Percentiles rank a stretch among this genome's conserved stretches.
phyloP scores from a whole-genome alignment of 495 filamentous ascomycete species.

The Lentithecium fluviatile region DNA sequence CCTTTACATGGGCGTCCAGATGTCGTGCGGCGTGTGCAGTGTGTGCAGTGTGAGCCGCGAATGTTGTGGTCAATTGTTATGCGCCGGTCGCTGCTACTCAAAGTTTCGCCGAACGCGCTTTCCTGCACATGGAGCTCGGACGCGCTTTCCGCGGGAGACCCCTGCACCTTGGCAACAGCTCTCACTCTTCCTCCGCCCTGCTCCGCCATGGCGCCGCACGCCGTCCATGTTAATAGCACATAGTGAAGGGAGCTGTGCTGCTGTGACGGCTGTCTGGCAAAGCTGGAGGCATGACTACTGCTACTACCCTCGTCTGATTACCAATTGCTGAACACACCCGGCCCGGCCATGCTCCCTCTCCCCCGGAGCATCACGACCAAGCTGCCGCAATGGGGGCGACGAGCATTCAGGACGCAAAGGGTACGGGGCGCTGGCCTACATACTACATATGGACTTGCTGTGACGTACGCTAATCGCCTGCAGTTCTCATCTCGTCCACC shows the following conservation, averaged over 20 bases:
- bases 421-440: neutral
- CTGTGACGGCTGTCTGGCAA: too few relatives aligned
- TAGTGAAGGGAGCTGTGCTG: neutral
- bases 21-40: neutral
- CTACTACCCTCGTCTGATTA: too few relatives aligned
- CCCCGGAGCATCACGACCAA: too few relatives aligned
- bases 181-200: neutral
- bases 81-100: neutral
- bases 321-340: too few relatives aligned
- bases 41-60: neutral
- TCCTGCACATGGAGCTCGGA: constrained; percentile 10
- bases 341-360: too few relatives aligned
- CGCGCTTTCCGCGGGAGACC: constrained; percentile 12
- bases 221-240: neutral
- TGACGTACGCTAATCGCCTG: neutral
- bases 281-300: too few relatives aligned
- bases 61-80: constrained; percentile 8
- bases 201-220: constrained; percentile 1
- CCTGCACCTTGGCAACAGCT: constrained; percentile 23
- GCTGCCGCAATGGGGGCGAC: constrained; percentile 11
- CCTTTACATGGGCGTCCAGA: too few relatives aligned
- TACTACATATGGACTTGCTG: neutral
- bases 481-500: constrained; percentile 30
- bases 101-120: constrained; percentile 14
- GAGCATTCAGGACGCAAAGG: constrained; percentile 30